These are phyloP conservation scores for Neurospora sp. DNA, from an alignment of 495 filamentous ascomycete species.

Conservation along the genomic window DNA sequence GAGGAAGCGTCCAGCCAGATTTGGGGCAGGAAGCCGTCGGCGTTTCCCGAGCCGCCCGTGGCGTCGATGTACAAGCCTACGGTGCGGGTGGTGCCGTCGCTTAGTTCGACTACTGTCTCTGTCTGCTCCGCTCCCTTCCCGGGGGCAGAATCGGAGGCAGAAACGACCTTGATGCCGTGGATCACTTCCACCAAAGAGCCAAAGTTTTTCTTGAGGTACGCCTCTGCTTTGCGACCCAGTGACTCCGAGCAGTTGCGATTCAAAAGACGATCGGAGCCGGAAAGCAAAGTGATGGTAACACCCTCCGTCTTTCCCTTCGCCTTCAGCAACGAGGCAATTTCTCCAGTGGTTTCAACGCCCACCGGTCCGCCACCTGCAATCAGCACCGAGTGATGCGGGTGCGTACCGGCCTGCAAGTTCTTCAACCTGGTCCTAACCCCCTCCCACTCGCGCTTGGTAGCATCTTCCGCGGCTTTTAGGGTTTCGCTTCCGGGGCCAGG, in stretches of 20 bases:
- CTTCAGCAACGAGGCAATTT: background rate
- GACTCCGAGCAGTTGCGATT: background rate
- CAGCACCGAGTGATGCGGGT: background rate
- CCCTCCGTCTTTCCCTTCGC: background rate
- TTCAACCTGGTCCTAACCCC: background rate
- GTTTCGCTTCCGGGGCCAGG: background rate
- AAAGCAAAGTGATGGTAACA: background rate
- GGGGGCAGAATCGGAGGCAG: background rate
- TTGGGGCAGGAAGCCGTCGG: slow-evolving; percentile 35
- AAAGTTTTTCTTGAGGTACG: background rate
- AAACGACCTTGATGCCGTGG: background rate
- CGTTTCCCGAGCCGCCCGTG: slow-evolving; percentile 41
- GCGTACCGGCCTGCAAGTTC: background rate
- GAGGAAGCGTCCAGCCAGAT: background rate
- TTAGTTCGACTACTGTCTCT: slow-evolving; percentile 6
- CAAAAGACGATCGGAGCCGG: background rate
- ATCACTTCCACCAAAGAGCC: background rate
- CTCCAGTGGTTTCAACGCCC: slow-evolving; percentile 1
- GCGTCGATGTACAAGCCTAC: slow-evolving; percentile 46
- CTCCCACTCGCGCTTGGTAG: background rate
- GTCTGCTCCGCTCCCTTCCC: background rate
- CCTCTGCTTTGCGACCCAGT: background rate
- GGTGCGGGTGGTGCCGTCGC: slow-evolving; percentile 11
- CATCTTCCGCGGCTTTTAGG: background rate
- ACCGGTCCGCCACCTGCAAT: slow-evolving; percentile 5